These are phyloP conservation scores for Jackrogersella multiformis DNA, from an alignment of 495 filamentous ascomycete species.

Conservation along the genomic window DNA sequence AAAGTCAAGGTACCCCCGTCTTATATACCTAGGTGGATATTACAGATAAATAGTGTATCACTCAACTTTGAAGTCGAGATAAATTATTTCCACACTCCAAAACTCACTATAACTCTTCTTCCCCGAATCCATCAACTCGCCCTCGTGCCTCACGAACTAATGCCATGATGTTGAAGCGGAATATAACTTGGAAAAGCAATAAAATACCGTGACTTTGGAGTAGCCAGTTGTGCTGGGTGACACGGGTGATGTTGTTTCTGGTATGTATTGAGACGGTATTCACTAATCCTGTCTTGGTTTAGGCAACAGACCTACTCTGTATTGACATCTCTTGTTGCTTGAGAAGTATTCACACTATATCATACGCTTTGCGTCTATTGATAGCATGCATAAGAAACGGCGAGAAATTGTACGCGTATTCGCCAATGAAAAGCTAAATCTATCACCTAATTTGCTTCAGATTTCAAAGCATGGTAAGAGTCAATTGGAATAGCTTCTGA, in stretches of 20 bases:
- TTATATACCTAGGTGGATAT: too few relatives aligned
- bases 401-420: too few relatives aligned
- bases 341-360: too few relatives aligned
- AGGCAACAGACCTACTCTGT: neutral
- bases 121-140: neutral
- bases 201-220: neutral
- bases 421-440: too few relatives aligned
- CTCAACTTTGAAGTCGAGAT: neutral
- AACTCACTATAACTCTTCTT: slow-evolving; percentile 6
- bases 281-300: neutral
- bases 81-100: neutral
- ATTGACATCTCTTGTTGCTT: too few relatives aligned
- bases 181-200: slow-evolving; percentile 1
- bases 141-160: neutral
- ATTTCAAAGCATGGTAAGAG: neutral
- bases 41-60: neutral
- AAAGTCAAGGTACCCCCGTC: neutral
- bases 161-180: neutral
- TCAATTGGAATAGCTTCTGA: neutral
- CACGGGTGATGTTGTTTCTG: neutral
- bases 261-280: neutral
- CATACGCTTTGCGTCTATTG: too few relatives aligned
- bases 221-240: too few relatives aligned
- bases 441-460: neutral
- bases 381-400: too few relatives aligned